phyloP scores from a whole-genome alignment of 441 rosid species.

The Syzygium malaccense region DNA sequence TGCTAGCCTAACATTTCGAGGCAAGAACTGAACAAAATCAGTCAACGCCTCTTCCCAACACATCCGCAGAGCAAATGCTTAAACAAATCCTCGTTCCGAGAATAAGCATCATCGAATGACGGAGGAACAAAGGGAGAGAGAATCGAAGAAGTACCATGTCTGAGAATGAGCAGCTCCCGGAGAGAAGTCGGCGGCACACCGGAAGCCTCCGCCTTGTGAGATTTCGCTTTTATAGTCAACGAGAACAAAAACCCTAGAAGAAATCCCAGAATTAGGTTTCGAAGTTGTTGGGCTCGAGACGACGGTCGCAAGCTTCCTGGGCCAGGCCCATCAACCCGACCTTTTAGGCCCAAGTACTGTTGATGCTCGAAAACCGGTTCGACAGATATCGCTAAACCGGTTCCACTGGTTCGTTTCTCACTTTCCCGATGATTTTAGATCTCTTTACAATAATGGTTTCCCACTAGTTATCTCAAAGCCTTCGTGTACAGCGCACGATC shows the following conservation, averaged over 20 bases:
- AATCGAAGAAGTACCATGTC: background rate
- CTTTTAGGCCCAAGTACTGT: background rate
- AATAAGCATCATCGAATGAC: background rate
- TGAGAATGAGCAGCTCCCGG: background rate
- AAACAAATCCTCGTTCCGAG: background rate
- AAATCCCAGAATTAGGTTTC: background rate
- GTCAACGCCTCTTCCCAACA: background rate
- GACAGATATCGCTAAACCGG: background rate
- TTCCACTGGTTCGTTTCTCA: no score
- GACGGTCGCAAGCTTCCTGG: background rate
- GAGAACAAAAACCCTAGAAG: background rate
- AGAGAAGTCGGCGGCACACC: background rate
- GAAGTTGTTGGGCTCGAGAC: background rate
- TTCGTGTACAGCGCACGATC: background rate
- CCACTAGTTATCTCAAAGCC: background rate
- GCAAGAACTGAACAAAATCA: background rate
- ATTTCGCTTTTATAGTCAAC: background rate
- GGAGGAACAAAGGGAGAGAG: background rate
- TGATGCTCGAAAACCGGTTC: background rate
- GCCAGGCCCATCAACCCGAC: background rate
- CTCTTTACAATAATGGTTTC: no score
- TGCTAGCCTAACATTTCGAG: background rate
- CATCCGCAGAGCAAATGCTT: background rate
- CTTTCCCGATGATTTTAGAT: no score
- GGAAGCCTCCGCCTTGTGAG: background rate